Base-by-base conservation (phyloP, 495 filamentous ascomycete genomes). In the Penicillium coffeae region DNA sequence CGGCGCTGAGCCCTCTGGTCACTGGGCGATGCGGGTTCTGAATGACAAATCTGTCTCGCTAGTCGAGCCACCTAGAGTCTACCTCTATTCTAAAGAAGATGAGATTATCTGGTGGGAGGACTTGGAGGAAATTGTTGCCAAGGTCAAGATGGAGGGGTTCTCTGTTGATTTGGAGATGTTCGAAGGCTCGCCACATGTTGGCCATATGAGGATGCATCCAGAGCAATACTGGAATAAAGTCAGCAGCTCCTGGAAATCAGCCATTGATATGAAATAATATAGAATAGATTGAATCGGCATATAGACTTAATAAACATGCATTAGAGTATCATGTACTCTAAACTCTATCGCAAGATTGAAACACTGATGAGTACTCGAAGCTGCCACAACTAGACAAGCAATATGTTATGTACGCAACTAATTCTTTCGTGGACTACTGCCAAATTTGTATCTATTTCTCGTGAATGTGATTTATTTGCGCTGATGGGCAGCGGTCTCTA, bases 211-310 rank as follows among this genome's bases (percentile, higher is more conserved):
- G 20, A 42, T 63, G 48, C 70, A 79, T 48, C 62, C 71, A 3
- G 68, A 75, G 38, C 59, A 72, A 49, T 84, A 83, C 54, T 83
- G 79, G 80, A 51, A 47, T 7, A 66, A 60, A 36, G 73, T 82
- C 36, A 35, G 52, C 21, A 53, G 41, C 15, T 62, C 63, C 19
- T 82, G 79, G 79, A 63, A 66, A 20, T 47, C 52, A 19, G 47
- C 55, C 13, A 39, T 14, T n/a, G 25, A 21, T 18, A 12, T 3
- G 5, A 30, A 43, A 19, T 43, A 19, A 30, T 43, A 14, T 22
- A 21, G 21, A 15, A 30, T 15, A 10, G 3, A 43, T 32, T 2
- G 39, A 42, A n/a, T n/a, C n/a, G n/a, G n/a, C 25, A 30, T 30
- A 37, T 37, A 37, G 35, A 37, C 35, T 37, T 33, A 33, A 33